Conservation (phyloP, 106 monocot genomes). For the Allium sativum region DNA sequence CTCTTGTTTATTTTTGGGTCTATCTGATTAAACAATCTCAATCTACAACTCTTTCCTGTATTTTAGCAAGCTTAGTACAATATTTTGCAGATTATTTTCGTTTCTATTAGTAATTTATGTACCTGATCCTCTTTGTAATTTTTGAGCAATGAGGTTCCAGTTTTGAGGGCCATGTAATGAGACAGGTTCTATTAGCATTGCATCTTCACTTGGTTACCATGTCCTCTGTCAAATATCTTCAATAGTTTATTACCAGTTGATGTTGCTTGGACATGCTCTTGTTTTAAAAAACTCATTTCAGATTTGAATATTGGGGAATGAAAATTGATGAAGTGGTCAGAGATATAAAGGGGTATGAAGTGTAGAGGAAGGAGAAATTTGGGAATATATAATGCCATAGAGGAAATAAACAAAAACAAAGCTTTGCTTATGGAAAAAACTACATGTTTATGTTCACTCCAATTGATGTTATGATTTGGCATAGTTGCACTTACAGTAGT, state of each 20-base stretch:
- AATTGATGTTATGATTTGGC: too few species aligned
- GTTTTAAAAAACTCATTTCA: too few species aligned
- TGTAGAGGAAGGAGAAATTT: too few species aligned
- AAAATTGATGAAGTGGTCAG: too few species aligned
- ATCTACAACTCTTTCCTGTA: conserved; percentile 64
- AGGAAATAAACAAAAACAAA: too few species aligned
- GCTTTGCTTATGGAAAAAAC: too few species aligned
- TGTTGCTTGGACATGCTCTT: too few species aligned
- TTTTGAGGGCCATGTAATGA: conserved; percentile 75
- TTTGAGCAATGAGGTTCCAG: conserved; percentile 91
- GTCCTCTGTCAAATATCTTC: conserved; percentile 70
- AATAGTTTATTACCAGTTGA: conserved; percentile 2
- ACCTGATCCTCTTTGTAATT: conserved; percentile 91
- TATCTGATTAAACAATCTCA: conserved; percentile 64
- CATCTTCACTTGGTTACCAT: conserved; percentile 85
- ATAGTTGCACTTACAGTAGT: too few species aligned
- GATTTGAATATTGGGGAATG: too few species aligned
- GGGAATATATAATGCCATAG: too few species aligned
- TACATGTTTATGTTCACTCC: too few species aligned
- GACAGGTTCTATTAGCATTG: conserved; percentile 75
- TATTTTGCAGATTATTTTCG: neutral
- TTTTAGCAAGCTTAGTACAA: neutral
- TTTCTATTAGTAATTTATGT: neutral
- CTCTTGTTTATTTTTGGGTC: conserved; percentile 49
- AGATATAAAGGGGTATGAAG: too few species aligned